Base-by-base conservation (phyloP, 2,329 filamentous ascomycete species). In the Diaporthe humulicola region DNA sequence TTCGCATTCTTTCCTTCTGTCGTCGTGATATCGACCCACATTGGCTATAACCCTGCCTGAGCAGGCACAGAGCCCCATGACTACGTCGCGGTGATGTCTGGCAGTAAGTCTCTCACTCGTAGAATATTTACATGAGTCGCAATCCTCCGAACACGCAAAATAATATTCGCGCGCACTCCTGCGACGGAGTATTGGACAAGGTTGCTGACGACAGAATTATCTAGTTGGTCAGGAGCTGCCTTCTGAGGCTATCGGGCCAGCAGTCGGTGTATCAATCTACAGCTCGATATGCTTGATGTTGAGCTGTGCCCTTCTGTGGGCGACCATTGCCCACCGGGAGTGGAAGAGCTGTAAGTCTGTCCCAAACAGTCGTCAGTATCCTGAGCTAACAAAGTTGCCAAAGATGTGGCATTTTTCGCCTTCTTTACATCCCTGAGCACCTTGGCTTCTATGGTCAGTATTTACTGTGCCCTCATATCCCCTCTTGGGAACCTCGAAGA, bases 371-470 rank as follows among this genome's bases (percentile, higher is more conserved):
- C 28, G 36, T 25, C 33, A 10, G 57, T 25, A 4, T 58, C 4
- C 48, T 25, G 30, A 10, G 40, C 75, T 78, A 40, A 79, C 45
- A 8, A 36, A 4, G n/a, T 58, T 12, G 10, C n/a, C 58, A 33
- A 64, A 87, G 85, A 86, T 76, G 81, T 87, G 40, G 83, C 83
- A 28, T 76, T 86, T 38, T 78, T 87, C 25, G 80, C 81, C n/a
- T 82, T 82, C 71, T 81, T 83, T 64, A 83, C 83, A 10, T 78
- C 81, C 9, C 57, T 87, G 22, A 82, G 82, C 48, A 84, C 82
- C 0, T n/a, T 81, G 3, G 82, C 82, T 30, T 86, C 85, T 33
- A 83, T 87, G 58, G 78, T 69, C n/a, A 69, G 64, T 54, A 9
- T 40, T 40, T 28, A 8, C 12, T 3, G 9, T 7, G 4, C 8